These are phyloP conservation scores for Globisporangium cylindrosporum DNA, from an alignment of 352 stramenopile genomes.

Conservation along the genomic window DNA sequence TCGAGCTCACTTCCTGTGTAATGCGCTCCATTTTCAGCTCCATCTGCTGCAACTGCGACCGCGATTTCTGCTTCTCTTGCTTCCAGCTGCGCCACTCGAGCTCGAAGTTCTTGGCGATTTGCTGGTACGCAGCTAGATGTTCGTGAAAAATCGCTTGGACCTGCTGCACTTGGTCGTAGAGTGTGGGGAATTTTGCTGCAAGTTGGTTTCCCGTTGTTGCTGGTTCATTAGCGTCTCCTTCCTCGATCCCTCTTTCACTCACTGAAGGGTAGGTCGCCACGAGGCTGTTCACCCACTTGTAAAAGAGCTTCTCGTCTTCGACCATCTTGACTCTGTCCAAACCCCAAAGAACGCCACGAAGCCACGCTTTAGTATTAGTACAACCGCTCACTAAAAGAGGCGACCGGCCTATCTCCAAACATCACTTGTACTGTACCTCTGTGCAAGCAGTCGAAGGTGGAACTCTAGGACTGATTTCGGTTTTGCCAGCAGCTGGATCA, in stretches of 20 bases:
- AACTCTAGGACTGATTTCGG: conserved; percentile 25
- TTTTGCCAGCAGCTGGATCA: conserved; percentile 37
- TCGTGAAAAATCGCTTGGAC: conserved; percentile 29
- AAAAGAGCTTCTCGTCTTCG: conserved; percentile 59
- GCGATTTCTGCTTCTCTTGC: conserved; percentile 32
- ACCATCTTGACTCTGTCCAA: conserved; percentile 49
- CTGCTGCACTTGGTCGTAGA: conserved; percentile 28
- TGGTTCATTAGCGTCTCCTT: neutral
- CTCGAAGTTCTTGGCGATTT: conserved; percentile 31
- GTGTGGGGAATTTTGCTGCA: conserved; percentile 4
- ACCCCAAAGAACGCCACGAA: neutral
- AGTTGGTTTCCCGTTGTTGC: neutral
- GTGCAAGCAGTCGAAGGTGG: conserved; percentile 40
- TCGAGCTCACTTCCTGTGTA: conserved; percentile 31
- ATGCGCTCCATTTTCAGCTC: conserved; percentile 43
- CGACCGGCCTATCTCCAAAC: neutral
- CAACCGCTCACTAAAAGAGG: neutral
- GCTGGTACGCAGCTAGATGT: conserved; percentile 23
- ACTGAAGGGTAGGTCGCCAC: conserved; percentile 19
- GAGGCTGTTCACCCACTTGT: conserved; percentile 71
- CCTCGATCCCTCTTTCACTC: neutral
- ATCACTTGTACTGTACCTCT: conserved; percentile 25
- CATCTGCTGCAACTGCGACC: conserved; percentile 40
- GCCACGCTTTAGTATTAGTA: neutral
- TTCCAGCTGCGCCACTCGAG: conserved; percentile 42